These are phyloP conservation scores for Polymyxa betae DNA, from an alignment of 208 protist genomes.

Conservation along the genomic window DNA sequence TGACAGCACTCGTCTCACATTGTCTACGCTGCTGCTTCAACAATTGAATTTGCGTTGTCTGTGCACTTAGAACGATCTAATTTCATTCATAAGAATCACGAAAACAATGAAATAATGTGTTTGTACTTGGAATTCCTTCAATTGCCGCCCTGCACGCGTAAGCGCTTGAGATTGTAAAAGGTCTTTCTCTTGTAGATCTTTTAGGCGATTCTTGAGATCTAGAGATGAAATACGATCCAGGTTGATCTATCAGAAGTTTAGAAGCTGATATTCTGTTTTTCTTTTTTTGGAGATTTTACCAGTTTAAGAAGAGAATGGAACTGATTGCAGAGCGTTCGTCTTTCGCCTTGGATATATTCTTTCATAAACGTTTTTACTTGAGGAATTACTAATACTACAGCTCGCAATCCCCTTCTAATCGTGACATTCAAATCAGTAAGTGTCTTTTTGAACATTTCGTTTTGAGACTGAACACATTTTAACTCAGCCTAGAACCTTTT, in stretches of 20 bases:
- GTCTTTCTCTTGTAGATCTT: not conserved
- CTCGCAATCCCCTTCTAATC: not conserved
- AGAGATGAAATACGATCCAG: not conserved
- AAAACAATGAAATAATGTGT: not conserved
- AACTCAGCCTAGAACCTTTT: not conserved
- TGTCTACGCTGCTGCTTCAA: not conserved
- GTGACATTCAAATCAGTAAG: not conserved
- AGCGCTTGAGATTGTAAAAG: constrained; percentile 15
- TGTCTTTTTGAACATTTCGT: not conserved
- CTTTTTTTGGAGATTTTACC: not conserved
- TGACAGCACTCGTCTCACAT: not conserved
- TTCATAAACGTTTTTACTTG: not conserved
- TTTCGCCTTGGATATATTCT: not conserved
- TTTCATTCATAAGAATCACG: not conserved
- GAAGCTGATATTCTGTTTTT: not conserved
- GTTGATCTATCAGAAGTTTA: not conserved
- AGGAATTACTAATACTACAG: not conserved
- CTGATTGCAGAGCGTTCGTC: not conserved
- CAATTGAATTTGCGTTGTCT: constrained; percentile 25
- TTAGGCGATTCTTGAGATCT: not conserved
- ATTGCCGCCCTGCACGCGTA: not conserved
- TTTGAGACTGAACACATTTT: not conserved
- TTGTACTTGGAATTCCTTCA: constrained; percentile 35
- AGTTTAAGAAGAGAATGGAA: not conserved
- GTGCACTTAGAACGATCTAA: constrained; percentile 36